Evolutionary conservation across 768 basidiomycete species (phyloP).

Genomic region (Infundibulicybe gibba): DNA sequence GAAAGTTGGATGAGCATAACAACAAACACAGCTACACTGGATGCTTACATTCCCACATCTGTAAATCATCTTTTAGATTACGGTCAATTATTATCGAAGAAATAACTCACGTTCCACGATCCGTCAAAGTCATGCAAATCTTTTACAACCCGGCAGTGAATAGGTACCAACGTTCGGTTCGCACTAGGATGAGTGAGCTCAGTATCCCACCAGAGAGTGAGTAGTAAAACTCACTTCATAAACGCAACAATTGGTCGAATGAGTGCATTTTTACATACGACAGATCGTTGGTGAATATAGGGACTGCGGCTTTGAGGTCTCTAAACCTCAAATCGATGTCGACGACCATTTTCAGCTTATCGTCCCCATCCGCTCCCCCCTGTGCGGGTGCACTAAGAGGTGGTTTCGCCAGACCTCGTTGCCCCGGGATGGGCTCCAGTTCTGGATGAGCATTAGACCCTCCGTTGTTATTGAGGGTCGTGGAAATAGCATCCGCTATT

Average conservation of each 20-base stretch:
- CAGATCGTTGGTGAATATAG: constrained; percentile 84
- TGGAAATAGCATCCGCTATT: constrained; percentile 85
- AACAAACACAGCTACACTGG: neutral
- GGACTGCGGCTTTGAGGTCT: constrained; percentile 93
- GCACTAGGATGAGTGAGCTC: constrained; percentile 48
- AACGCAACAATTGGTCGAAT: constrained; percentile 97
- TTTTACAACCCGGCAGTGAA: constrained; percentile 86
- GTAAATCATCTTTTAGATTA: constrained; percentile 3
- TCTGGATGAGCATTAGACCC: constrained; percentile 22
- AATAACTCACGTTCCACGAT: constrained; percentile 80
- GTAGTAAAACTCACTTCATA: constrained; percentile 72
- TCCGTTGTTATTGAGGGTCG: constrained; percentile 39
- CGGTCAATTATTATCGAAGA: constrained; percentile 1
- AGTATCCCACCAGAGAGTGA: neutral
- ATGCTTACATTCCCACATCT: constrained; percentile 91
- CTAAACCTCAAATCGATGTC: constrained; percentile 95
- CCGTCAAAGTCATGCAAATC: constrained; percentile 90
- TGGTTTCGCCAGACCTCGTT: constrained; percentile 82
- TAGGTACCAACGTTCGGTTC: constrained; percentile 91
- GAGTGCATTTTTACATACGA: constrained; percentile 92
- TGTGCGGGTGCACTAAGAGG: constrained; percentile 70
- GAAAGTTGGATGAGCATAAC: constrained; percentile 13
- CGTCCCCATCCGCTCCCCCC: constrained; percentile 25
- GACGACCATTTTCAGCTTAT: constrained; percentile 58
- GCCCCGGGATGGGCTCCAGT: constrained; percentile 72